Conservation (phyloP, 805 yeast species). For the Pichia nanzhaoensis region DNA sequence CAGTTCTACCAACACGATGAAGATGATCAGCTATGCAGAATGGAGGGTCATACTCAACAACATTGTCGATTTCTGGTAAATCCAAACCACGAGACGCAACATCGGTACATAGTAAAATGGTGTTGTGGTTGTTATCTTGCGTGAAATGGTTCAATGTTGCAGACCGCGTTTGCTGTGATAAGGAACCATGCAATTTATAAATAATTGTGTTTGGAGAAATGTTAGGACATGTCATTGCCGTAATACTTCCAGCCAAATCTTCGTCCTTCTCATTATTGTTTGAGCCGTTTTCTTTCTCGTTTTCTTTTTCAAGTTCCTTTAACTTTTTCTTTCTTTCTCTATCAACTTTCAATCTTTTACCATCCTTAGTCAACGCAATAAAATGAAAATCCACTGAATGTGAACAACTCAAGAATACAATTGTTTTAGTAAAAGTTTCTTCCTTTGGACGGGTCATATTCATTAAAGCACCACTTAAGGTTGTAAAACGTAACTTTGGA, state of each 20-base stretch:
- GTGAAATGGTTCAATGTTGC: constrained; percentile 63
- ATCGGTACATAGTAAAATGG: constrained; percentile 87
- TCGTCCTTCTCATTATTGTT: constrained; percentile 10
- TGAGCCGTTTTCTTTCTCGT: constrained; percentile 8
- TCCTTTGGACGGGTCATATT: constrained; percentile 33
- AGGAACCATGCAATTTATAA: constrained; percentile 82
- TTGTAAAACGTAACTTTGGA: constrained; percentile 81
- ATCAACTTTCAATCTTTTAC: constrained; percentile 30
- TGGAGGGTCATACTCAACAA: constrained; percentile 93
- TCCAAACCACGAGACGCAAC: constrained; percentile 97
- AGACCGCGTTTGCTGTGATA: constrained; percentile 78
- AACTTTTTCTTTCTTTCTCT: constrained; percentile 14
- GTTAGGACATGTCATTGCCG: constrained; percentile 48
- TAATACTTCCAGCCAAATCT: constrained; percentile 17
- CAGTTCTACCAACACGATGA: constrained; percentile 96
- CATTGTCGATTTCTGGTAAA: constrained; percentile 76
- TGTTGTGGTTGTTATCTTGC: constrained; percentile 35
- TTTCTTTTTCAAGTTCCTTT: constrained; percentile 18
- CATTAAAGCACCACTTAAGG: constrained; percentile 62
- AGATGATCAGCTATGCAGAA: constrained; percentile 90
- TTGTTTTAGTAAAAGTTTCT: constrained; percentile 41
- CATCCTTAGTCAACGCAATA: constrained; percentile 59
- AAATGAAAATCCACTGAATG: constrained; percentile 96
- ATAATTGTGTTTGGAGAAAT: constrained; percentile 39
- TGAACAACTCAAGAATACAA: constrained; percentile 88